phyloP scores from a whole-genome alignment of 345 rosid genomes.

The Theobroma cacao region DNA sequence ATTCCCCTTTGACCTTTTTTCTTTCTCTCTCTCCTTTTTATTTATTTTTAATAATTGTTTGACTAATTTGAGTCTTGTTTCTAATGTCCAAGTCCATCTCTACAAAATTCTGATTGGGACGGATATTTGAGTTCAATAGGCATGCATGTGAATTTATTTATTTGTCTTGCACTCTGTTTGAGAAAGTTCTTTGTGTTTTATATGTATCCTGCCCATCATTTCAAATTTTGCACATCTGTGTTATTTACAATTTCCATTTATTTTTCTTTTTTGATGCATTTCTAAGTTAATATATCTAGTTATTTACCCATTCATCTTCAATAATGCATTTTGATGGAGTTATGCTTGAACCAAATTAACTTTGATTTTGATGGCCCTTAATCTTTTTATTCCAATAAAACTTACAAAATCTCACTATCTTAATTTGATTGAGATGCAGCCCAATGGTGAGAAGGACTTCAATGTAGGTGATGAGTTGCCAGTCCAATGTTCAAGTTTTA shows the following conservation, averaged over 20 bases:
- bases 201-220: not conserved
- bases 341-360: not conserved
- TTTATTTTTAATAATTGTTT: not conserved
- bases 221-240: not conserved
- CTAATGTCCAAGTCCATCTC: not conserved
- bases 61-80: not conserved
- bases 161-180: not conserved
- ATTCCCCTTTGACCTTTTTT: not conserved
- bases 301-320: too few species aligned
- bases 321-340: not conserved
- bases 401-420: not conserved
- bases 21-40: not conserved
- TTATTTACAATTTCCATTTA: not conserved
- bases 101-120: not conserved
- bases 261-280: not conserved
- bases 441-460: constrained; percentile 36
- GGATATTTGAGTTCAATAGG: not conserved
- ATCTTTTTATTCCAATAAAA: not conserved
- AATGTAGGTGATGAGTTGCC: constrained; percentile 55
- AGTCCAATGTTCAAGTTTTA: constrained; percentile 73
- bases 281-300: too few species aligned
- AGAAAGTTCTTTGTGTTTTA: not conserved
- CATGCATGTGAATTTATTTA: not conserved
- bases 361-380: not conserved
- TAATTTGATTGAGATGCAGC: constrained; percentile 36